These are phyloP conservation scores for Eragrostis nindensis DNA, from an alignment of 176 grass and related monocot species.

Conservation along the genomic window DNA sequence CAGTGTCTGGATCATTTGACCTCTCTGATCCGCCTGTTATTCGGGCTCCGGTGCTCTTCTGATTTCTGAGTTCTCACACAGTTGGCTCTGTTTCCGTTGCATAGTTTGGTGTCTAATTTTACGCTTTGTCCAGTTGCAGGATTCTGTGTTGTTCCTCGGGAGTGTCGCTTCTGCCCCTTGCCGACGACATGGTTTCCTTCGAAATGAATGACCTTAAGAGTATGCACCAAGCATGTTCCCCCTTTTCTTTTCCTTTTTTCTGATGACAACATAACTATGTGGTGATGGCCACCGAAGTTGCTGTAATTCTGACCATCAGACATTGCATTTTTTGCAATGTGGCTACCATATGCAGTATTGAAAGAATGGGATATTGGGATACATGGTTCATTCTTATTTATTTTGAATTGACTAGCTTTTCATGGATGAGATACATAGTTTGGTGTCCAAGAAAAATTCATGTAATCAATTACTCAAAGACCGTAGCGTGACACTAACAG, in stretches of 20 bases:
- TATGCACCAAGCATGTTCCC: constrained; percentile 38
- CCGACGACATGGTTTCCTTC: constrained; percentile 82
- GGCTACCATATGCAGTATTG: background rate
- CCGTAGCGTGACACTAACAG: no score
- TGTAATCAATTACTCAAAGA: no score
- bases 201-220: constrained; percentile 99
- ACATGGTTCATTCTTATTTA: background rate
- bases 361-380: background rate
- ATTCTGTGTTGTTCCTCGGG: background rate
- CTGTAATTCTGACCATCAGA: background rate
- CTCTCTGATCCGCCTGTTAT: background rate
- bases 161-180: constrained; percentile 1
- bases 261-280: background rate
- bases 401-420: no score
- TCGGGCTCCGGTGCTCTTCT: background rate
- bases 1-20: background rate
- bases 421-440: no score
- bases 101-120: background rate
- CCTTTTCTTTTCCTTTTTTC: background rate
- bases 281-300: no score
- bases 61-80: background rate
- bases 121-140: constrained; percentile 24
- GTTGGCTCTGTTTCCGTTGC: background rate
- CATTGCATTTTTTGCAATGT: no score
- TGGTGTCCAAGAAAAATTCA: no score